A percentile compares a stretch with the other conserved stretches of the same genome.
Conservation (phyloP, 768 basidiomycete genomes). For the Leucocoprinus leucothites region DNA sequence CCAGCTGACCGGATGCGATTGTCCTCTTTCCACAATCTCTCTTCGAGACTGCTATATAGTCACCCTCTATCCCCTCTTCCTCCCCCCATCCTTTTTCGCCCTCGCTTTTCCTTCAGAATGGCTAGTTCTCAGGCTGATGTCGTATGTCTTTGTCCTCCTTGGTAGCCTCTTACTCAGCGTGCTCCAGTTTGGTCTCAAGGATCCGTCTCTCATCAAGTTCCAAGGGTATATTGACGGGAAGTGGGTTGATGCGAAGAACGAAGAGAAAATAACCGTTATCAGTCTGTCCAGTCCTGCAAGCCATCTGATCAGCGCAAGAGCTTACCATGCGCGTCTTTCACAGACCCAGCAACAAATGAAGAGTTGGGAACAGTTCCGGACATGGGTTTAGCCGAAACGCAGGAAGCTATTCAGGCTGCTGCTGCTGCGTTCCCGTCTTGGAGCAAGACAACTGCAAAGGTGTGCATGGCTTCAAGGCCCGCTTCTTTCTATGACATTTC, state of each 20-base stretch:
- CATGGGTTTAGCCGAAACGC: slow-evolving; percentile 82
- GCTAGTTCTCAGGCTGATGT: slow-evolving; percentile 49
- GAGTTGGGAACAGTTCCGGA: slow-evolving; percentile 86
- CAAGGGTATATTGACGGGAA: slow-evolving; percentile 82
- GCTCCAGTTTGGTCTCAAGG: slow-evolving; percentile 70
- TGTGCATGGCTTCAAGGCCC: slow-evolving; percentile 24
- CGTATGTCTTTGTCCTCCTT: slow-evolving; percentile 20
- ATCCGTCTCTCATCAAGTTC: slow-evolving; percentile 68
- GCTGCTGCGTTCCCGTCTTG: slow-evolving; percentile 77
- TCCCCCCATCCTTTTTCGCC: not conserved
- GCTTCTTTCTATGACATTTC: not conserved
- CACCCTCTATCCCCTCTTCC: not conserved
- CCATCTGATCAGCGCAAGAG: not conserved
- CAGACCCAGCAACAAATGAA: slow-evolving; percentile 88
- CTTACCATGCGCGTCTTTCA: not conserved
- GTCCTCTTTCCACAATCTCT: slow-evolving; percentile 11
- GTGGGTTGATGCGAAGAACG: slow-evolving; percentile 79
- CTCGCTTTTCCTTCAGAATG: slow-evolving; percentile 38
- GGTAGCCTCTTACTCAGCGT: not conserved
- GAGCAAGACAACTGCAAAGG: slow-evolving; percentile 87
- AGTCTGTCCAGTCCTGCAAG: slow-evolving; percentile 48
- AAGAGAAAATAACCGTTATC: slow-evolving; percentile 67
- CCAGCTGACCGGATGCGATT: slow-evolving; percentile 12
- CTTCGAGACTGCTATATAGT: slow-evolving; percentile 6
- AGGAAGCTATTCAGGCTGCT: slow-evolving; percentile 82